phyloP scores from a whole-genome alignment of 2,329 filamentous ascomycete species.

The Penicillium sp. region DNA sequence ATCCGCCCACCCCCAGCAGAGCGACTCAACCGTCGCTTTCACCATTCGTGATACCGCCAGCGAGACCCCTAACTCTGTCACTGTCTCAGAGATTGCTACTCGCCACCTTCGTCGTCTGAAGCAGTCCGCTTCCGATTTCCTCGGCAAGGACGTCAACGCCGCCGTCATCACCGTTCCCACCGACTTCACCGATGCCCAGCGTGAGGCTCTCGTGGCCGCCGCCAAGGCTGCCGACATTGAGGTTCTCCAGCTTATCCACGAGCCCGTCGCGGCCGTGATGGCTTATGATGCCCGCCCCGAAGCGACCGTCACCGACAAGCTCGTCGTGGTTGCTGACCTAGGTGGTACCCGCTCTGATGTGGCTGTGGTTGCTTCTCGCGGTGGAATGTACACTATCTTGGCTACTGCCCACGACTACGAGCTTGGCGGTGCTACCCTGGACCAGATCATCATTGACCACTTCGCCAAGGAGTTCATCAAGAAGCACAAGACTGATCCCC shows the following conservation, averaged over 20 bases:
- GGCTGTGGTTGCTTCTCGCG: conserved; percentile 82
- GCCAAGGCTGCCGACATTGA: conserved; percentile 80
- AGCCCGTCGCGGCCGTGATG: conserved; percentile 83
- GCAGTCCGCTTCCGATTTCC: conserved; percentile 81
- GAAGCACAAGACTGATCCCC: conserved; percentile 87
- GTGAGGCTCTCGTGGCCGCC: conserved; percentile 71
- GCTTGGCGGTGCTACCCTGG: conserved; percentile 78
- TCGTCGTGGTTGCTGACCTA: conserved; percentile 84
- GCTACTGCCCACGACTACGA: conserved; percentile 96
- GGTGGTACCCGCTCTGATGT: conserved; percentile 92
- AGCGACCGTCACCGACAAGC: conserved; percentile 74
- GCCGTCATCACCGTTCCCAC: conserved; percentile 92
- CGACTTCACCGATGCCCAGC: conserved; percentile 86
- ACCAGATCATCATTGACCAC: conserved; percentile 89
- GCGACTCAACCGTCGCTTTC: conserved; percentile 71
- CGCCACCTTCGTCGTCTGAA: conserved; percentile 80
- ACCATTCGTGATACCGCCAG: conserved; percentile 71
- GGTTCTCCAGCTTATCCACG: conserved; percentile 86
- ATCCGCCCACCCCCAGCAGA: conserved; percentile 81
- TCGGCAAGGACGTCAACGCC: conserved; percentile 90
- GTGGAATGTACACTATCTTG: conserved; percentile 93
- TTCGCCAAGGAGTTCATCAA: conserved; percentile 99
- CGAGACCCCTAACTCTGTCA: conserved; percentile 65
- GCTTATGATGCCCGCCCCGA: conserved; percentile 87
- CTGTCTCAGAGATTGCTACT: conserved; percentile 76